Conservation (phyloP, 352 stramenopile genomes). For the Halophytophthora polymorphica region DNA sequence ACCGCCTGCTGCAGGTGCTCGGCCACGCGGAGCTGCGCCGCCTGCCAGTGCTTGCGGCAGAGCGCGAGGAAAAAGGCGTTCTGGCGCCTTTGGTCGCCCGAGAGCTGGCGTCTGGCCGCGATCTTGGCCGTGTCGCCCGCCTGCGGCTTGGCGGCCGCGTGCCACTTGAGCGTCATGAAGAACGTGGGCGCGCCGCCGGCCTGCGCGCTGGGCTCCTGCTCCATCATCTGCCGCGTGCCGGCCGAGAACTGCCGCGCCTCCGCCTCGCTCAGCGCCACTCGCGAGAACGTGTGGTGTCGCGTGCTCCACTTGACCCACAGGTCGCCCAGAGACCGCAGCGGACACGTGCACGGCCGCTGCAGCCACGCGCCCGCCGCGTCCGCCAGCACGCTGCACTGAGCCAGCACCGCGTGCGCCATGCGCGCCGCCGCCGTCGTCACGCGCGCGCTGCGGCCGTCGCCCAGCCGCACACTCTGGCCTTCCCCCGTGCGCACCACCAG, state of each 20-base stretch:
- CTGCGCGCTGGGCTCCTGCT: conserved; percentile 37
- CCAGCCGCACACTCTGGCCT: conserved; percentile 33
- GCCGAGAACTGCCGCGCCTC: conserved; percentile 68
- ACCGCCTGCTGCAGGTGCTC: conserved; percentile 72
- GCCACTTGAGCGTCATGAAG: conserved; percentile 86
- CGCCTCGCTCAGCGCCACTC: conserved; percentile 42
- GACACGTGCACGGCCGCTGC: conserved; percentile 72
- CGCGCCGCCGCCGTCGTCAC: conserved; percentile 54
- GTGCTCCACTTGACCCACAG: conserved; percentile 83
- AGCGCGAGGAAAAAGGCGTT: conserved; percentile 72
- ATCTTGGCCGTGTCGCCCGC: conserved; percentile 87
- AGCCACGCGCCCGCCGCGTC: conserved; percentile 53
- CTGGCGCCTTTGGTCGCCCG: conserved; percentile 71
- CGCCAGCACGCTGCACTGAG: conserved; percentile 68
- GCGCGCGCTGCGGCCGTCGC: conserved; percentile 22
- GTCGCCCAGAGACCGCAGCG: conserved; percentile 70
- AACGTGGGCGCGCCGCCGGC: conserved; percentile 46
- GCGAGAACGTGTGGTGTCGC: conserved; percentile 74
- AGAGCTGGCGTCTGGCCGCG: conserved; percentile 56
- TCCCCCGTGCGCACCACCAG: conserved; percentile 49
- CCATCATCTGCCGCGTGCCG: conserved; percentile 84
- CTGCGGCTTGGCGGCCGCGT: conserved; percentile 73
- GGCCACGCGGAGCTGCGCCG: conserved; percentile 69
- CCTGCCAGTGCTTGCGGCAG: conserved; percentile 73
- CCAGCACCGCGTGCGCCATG: conserved; percentile 61